Base-by-base conservation (phyloP, 106 monocot species). In the Acorus gramineus region DNA sequence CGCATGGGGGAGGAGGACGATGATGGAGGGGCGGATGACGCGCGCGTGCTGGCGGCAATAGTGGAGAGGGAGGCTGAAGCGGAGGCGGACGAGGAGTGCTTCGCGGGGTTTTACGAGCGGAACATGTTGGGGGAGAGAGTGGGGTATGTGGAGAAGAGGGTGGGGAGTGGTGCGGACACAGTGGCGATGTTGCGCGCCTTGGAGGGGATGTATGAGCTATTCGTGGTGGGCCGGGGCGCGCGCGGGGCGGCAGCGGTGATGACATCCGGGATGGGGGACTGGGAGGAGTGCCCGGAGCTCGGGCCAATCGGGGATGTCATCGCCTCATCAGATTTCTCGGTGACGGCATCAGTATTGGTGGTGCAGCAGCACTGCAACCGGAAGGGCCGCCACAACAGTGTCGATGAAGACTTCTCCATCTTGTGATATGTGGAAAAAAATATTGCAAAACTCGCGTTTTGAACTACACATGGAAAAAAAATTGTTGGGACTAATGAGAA, bases 121-220 rank as follows among this genome's bases (percentile, higher is more conserved):
- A 66, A 84, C 64, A 61, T 84, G 2, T 61, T 50, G 3, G 67
- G 58, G 8, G 67, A 67, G 47, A 56, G 56, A n/a, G 84, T 82
- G 42, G 75, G 66, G 9, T 92, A 87, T 63, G 54, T 82, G 64
- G 92, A 92, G 84, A 82, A 85, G 84, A 74, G 76, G 47, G 81
- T 87, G 14, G 57, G 53, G 3, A 79, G 73, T 63, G 87, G 79
- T 5, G 79, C 75, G 44, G 84, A 85, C 45, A 74, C 76, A 55
- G 85, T 92, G 77, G 78, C 49, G 51, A 44, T 49, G 63, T 57
- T 92, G 64, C 62, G 75, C 47, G 47, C 57, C 9, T 9, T 92
- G 50, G 82, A 77, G 55, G 72, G 63, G 42, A 67, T 71, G 65
- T 80, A 85, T 53, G 42, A 75, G 7, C 65, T 92, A 48, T 82